Conservation (phyloP, 306 rosid genomes). For the Lathyrus aphaca region DNA sequence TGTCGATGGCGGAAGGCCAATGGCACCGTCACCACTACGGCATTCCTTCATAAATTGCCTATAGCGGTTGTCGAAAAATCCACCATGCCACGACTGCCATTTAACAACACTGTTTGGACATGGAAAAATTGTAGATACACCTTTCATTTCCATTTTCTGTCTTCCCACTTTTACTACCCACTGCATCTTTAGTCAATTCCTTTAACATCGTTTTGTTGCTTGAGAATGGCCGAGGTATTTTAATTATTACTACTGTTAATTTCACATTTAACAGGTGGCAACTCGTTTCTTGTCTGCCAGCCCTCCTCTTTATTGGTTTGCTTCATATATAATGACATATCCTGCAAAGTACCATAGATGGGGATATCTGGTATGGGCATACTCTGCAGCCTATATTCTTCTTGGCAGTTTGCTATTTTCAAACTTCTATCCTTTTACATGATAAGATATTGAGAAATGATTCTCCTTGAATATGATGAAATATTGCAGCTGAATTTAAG, state of each 20-base stretch:
- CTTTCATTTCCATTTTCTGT: slow-evolving; percentile 31
- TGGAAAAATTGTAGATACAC: not conserved
- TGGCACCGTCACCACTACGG: no score
- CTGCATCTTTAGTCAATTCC: slow-evolving; percentile 6
- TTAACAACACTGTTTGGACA: not conserved
- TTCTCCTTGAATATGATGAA: slow-evolving; percentile 22
- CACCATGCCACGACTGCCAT: no score
- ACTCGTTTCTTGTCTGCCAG: slow-evolving; percentile 90
- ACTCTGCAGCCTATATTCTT: slow-evolving; percentile 74
- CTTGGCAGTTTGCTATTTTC: slow-evolving; percentile 89
- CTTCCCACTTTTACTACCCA: slow-evolving; percentile 9
- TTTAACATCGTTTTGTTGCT: slow-evolving; percentile 14
- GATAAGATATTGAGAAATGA: slow-evolving; percentile 30
- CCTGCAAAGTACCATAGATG: slow-evolving; percentile 48
- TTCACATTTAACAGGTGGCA: slow-evolving; percentile 64
- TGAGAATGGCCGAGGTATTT: slow-evolving; percentile 25
- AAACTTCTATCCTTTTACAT: slow-evolving; percentile 92
- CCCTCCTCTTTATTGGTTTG: slow-evolving; percentile 92
- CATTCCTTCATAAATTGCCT: no score
- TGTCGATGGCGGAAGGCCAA: no score
- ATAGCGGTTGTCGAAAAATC: no score
- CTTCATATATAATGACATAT: slow-evolving; percentile 59
- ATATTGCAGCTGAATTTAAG: slow-evolving; percentile 16
- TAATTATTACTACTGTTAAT: slow-evolving; percentile 13
- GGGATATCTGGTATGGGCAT: slow-evolving; percentile 83